A percentile compares a stretch with the other conserved stretches of the same genome.
These are phyloP conservation scores for Penicillium italicum DNA, from an alignment of 2,329 filamentous ascomycete species.

Conservation along the genomic window DNA sequence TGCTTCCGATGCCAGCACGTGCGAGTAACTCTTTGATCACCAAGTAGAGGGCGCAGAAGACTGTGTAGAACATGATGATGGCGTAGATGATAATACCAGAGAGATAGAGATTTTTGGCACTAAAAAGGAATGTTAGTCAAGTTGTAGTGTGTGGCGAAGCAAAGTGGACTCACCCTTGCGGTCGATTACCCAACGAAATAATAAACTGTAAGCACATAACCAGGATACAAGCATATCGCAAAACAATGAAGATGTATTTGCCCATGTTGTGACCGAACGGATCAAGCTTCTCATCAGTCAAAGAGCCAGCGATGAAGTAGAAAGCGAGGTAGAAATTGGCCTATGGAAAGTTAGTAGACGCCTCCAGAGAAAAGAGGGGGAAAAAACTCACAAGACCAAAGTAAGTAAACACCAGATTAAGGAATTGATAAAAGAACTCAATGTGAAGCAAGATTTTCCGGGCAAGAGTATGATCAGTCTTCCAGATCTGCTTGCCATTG, in stretches of 20 bases:
- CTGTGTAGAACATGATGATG: conserved; percentile 94
- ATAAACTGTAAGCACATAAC: conserved; percentile 96
- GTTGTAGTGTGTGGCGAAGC: not conserved
- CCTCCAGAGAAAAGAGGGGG: not conserved
- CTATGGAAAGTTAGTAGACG: conserved; percentile 27
- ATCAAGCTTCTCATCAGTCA: conserved; percentile 74
- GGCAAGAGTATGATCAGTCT: conserved; percentile 82
- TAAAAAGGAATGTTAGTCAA: conserved; percentile 17
- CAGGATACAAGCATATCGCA: conserved; percentile 80
- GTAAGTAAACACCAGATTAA: conserved; percentile 91
- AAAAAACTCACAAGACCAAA: conserved; percentile 67
- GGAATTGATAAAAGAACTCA: conserved; percentile 92
- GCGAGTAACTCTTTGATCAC: conserved; percentile 72
- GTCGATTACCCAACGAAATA: conserved; percentile 89
- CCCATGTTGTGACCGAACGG: conserved; percentile 89
- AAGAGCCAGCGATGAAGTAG: conserved; percentile 92
- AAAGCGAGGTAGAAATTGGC: conserved; percentile 99
- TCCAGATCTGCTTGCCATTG: conserved; percentile 90
- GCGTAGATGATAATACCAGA: conserved; percentile 84
- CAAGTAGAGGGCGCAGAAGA: conserved; percentile 84
- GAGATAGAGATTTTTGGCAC: conserved; percentile 82
- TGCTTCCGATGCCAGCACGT: conserved; percentile 41
- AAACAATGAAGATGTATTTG: conserved; percentile 76
- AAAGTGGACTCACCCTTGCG: conserved; percentile 63
- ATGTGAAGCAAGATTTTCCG: conserved; percentile 90